A percentile compares a stretch with the other conserved stretches of the same genome.
These are phyloP conservation scores for Blastobotrys americana DNA, from an alignment of 805 yeast genomes.

Conservation along the genomic window DNA sequence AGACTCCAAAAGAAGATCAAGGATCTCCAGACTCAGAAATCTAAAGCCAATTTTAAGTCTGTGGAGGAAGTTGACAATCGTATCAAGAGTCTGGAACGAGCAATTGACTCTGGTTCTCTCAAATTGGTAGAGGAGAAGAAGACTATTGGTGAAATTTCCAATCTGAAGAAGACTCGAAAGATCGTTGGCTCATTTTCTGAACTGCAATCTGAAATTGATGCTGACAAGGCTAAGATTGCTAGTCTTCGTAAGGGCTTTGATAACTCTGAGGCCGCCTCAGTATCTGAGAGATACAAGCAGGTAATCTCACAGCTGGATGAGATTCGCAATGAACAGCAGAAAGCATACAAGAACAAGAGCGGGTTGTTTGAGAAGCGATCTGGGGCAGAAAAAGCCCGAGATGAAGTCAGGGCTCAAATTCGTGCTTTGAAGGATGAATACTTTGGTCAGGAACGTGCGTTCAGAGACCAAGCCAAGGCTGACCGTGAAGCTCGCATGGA, in stretches of 20 bases:
- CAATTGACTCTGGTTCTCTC: slow-evolving; percentile 70
- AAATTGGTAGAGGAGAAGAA: slow-evolving; percentile 88
- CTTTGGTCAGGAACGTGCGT: slow-evolving; percentile 66
- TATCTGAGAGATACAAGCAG: slow-evolving; percentile 59
- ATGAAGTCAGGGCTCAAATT: slow-evolving; percentile 58
- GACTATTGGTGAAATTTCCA: slow-evolving; percentile 73
- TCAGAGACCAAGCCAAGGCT: slow-evolving; percentile 57
- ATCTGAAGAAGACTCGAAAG: slow-evolving; percentile 72
- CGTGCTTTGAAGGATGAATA: slow-evolving; percentile 65
- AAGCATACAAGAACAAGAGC: slow-evolving; percentile 59
- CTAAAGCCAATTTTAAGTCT: slow-evolving; percentile 55
- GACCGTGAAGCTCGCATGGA: slow-evolving; percentile 63
- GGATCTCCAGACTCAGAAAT: slow-evolving; percentile 65
- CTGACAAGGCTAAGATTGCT: slow-evolving; percentile 65
- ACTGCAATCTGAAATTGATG: slow-evolving; percentile 71
- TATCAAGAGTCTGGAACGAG: slow-evolving; percentile 49
- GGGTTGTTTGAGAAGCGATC: slow-evolving; percentile 57
- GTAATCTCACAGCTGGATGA: slow-evolving; percentile 61
- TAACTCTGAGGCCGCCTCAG: slow-evolving; percentile 51
- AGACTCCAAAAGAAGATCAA: slow-evolving; percentile 64
- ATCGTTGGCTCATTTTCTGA: slow-evolving; percentile 68
- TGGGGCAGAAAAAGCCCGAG: slow-evolving; percentile 59
- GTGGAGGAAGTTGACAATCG: slow-evolving; percentile 33
- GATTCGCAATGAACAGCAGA: slow-evolving; percentile 52
- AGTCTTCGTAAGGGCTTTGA: slow-evolving; percentile 64